phyloP scores from a whole-genome alignment of 225 moss, liverwort and hornwort species.

The Straminergon stramineum region DNA sequence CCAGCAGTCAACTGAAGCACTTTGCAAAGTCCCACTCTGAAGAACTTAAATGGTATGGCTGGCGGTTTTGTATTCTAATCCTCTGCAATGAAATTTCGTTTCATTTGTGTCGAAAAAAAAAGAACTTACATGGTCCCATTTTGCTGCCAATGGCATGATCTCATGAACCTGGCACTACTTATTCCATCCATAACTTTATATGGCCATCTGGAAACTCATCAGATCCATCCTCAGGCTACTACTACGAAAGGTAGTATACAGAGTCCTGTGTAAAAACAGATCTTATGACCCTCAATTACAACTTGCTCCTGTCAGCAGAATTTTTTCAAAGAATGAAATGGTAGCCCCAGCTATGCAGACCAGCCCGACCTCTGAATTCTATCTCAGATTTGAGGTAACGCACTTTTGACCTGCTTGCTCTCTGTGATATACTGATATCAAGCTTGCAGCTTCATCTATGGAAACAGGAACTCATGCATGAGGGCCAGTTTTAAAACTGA shows the following conservation, averaged over 20 bases:
- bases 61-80: no score
- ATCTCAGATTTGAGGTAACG: not conserved
- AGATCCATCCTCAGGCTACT: not conserved
- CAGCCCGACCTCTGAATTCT: fast-evolving
- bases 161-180: not conserved
- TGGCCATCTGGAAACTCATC: not conserved
- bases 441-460: not conserved
- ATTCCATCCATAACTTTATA: no score
- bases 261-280: not conserved
- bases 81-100: no score
- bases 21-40: not conserved
- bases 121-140: no score
- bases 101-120: no score
- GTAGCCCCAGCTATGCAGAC: not conserved
- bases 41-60: no score
- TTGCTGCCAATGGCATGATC: not conserved
- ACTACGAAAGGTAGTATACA: not conserved
- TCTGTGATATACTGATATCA: not conserved
- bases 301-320: not conserved
- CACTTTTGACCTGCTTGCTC: not conserved
- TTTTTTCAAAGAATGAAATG: not conserved
- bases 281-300: not conserved
- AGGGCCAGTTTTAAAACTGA: not conserved
- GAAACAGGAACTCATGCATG: not conserved
- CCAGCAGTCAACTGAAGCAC: not conserved